Evolutionary conservation across 352 stramenopile genomes (phyloP).

Genomic region (Phytophthora brassicae): DNA sequence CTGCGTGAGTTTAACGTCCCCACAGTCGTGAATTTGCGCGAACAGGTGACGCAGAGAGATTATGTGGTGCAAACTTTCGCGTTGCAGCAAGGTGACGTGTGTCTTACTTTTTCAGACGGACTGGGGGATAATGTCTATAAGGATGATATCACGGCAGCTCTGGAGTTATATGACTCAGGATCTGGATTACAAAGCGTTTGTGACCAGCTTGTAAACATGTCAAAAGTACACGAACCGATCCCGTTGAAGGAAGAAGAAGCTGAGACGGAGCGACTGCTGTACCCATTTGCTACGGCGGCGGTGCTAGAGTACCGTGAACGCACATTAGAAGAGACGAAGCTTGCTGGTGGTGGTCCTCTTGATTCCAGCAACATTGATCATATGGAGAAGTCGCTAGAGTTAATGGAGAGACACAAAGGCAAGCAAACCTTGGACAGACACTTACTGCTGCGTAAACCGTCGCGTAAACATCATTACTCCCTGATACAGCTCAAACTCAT

Average conservation of each 20-base stretch:
- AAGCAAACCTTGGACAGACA: constrained; percentile 60
- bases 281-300: constrained; percentile 69
- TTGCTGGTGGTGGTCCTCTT: constrained; percentile 1
- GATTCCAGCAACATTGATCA: constrained; percentile 43
- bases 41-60: constrained; percentile 48
- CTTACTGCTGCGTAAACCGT: constrained; percentile 48
- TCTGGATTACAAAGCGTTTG: constrained; percentile 48
- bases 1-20: constrained; percentile 82
- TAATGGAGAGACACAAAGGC: constrained; percentile 51
- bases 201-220: constrained; percentile 51
- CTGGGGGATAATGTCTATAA: constrained; percentile 84
- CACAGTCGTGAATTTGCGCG: constrained; percentile 66
- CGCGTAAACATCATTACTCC: constrained; percentile 70
- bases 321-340: constrained; percentile 41
- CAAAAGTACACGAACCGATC: constrained; percentile 35
- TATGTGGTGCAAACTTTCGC: constrained; percentile 75
- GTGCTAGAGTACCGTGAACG: constrained; percentile 63
- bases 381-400: constrained; percentile 46
- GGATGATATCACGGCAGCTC: constrained; percentile 51
- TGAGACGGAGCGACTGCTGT: constrained; percentile 24
- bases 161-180: constrained; percentile 18
- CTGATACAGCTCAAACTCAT: constrained; percentile 72
- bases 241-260: constrained; percentile 2
- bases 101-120: constrained; percentile 78
- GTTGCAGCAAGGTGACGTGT: constrained; percentile 53